A percentile compares a stretch with the other conserved stretches of the same genome.
Evolutionary conservation across 192 early-diverging fungal species (phyloP).

Genomic region (Gaertneriomyces semiglobifer): DNA sequence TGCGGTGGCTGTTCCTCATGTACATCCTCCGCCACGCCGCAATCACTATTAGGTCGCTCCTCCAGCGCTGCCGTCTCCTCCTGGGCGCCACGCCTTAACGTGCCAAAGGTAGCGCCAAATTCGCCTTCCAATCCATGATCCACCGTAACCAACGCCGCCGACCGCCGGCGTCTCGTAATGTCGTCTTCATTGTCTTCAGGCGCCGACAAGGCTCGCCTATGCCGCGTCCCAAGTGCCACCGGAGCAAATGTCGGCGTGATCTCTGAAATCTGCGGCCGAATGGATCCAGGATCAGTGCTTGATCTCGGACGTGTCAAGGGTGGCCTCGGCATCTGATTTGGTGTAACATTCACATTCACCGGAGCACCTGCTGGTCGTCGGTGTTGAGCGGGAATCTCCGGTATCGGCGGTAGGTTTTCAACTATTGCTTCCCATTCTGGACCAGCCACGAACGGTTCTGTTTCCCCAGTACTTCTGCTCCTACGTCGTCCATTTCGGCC

Average conservation of each 20-base stretch:
- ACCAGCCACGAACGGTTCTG: not conserved
- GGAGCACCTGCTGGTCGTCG: not conserved
- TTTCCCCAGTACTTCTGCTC: not conserved
- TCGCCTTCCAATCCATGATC: conserved; percentile 1
- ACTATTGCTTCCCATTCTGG: not conserved
- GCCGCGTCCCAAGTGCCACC: conserved; percentile 1
- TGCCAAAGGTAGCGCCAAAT: not conserved
- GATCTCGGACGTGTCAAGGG: not conserved
- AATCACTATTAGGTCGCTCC: too few species aligned
- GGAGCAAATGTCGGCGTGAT: not conserved
- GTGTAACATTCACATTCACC: not conserved
- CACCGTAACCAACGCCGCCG: not conserved
- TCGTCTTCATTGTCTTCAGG: not conserved
- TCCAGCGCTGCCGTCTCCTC: too few species aligned
- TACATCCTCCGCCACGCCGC: too few species aligned
- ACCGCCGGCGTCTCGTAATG: not conserved
- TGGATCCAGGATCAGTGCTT: not conserved
- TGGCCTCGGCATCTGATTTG: not conserved
- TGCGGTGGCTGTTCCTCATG: too few species aligned
- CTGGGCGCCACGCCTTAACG: too few species aligned
- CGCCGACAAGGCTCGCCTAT: not conserved
- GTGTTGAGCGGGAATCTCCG: conserved; percentile 1
- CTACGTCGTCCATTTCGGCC: not conserved
- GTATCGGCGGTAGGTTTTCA: not conserved
- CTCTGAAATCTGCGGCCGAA: too few species aligned